Evolutionary conservation across 1,139 yeast genomes (phyloP), one percentile per base, ranked within the genome.

Genomic region (Yamadazyma atmosphaerica): DNA sequence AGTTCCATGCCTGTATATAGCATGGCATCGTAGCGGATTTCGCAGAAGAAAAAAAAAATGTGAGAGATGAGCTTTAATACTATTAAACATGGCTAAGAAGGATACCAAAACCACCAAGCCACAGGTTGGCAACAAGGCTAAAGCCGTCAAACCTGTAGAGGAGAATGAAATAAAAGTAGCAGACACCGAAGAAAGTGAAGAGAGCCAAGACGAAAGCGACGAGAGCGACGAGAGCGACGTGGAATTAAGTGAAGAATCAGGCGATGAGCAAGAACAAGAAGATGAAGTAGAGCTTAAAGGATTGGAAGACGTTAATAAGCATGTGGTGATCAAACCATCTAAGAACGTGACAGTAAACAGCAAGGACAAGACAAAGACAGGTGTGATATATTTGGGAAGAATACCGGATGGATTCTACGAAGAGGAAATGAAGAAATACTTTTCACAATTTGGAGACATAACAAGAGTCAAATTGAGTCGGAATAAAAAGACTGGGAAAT

Each of bases 381-480:
- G 95, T 28, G 87, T 88, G 39, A 70, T 92, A 45, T 92, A 90
- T 62, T 77, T 92, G 33, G 97, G 98, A 38, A 81, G 98, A 60
- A 76, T 92, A 49, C 98, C 98, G 32, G 82, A 83, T 51, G 96
- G 96, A 37, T 89, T 92, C 68, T 83, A 88, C 55, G 98, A 92
- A 63, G 70, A 66, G 30, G 96, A 92, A 65, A 72, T 85, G 76
- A 75, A 75, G 47, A 76, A 79, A 54, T 92, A 92, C 65, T 92
- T 92, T 59, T 65, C 78, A 37, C 98, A 92, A 65, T 92, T 92
- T 65, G 98, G 98, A 43, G 81, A 78, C 33, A 81, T 92, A 44
- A 71, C 79, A 37, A 81, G 88, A 51, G 73, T 89, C 41, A 80
- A 92, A 51, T 65, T 92, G 43, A 86, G 96, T 31, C 79, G 98